These are phyloP conservation scores for Solanum chilense DNA, from an alignment of 257 asterid genomes.

Conservation along the genomic window DNA sequence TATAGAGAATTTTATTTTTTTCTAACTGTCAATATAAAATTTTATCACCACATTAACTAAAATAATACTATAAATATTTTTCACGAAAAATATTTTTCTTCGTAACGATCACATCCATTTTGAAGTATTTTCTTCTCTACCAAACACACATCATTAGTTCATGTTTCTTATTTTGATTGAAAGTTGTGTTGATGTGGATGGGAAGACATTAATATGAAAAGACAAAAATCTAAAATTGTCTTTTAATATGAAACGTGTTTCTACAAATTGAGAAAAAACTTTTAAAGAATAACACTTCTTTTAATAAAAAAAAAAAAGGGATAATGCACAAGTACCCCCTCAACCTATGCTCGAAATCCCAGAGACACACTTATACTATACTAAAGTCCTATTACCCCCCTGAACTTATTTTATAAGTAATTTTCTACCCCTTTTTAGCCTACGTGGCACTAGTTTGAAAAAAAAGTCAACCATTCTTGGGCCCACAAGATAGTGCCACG, in stretches of 20 bases:
- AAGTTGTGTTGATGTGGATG: background rate
- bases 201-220: background rate
- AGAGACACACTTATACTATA: too few species aligned
- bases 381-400: too few species aligned
- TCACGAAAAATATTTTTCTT: background rate
- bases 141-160: background rate
- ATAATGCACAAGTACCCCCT: too few species aligned
- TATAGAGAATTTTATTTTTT: fast-evolving
- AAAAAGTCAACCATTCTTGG: too few species aligned
- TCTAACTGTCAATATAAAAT: too few species aligned
- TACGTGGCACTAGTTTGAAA: too few species aligned
- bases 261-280: background rate
- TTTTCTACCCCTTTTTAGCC: too few species aligned
- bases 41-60: background rate
- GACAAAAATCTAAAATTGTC: background rate
- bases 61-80: background rate
- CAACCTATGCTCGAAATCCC: too few species aligned
- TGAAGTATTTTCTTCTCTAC: background rate
- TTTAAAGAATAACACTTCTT: background rate
- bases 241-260: background rate
- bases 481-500: too few species aligned
- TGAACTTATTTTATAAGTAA: too few species aligned
- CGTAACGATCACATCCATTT: fast-evolving
- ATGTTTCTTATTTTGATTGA: background rate
- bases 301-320: background rate